phyloP scores from a whole-genome alignment of 1,139 yeast species.

The Geotrichum reessii region DNA sequence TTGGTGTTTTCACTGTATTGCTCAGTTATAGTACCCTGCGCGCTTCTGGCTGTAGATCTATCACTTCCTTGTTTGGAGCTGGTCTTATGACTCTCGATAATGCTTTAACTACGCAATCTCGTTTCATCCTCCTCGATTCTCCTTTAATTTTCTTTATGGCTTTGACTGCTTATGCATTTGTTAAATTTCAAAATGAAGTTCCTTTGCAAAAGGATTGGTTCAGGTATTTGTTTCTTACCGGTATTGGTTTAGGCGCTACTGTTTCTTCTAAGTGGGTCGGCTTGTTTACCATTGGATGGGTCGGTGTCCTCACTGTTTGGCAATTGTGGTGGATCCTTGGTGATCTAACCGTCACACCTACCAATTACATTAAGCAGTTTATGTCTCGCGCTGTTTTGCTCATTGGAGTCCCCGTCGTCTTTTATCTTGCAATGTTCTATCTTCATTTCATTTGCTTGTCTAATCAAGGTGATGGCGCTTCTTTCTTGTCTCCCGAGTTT shows the following conservation, averaged over 20 bases:
- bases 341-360: slow-evolving; percentile 61
- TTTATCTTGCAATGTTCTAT: slow-evolving; percentile 70
- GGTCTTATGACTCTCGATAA: slow-evolving; percentile 72
- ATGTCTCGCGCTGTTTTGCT: slow-evolving; percentile 52
- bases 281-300: slow-evolving; percentile 88
- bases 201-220: slow-evolving; percentile 72
- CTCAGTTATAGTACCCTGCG: slow-evolving; percentile 76
- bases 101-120: slow-evolving; percentile 79
- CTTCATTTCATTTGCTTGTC: slow-evolving; percentile 68
- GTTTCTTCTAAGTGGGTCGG: slow-evolving; percentile 96
- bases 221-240: slow-evolving; percentile 65
- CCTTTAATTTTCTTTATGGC: slow-evolving; percentile 91
- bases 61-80: slow-evolving; percentile 63
- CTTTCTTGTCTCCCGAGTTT: slow-evolving; percentile 87
- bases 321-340: slow-evolving; percentile 88
- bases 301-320: slow-evolving; percentile 66
- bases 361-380: slow-evolving; percentile 49
- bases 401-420: slow-evolving; percentile 59
- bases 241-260: slow-evolving; percentile 81
- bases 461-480: slow-evolving; percentile 80
- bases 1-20: slow-evolving; percentile 76
- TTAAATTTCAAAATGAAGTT: slow-evolving; percentile 70
- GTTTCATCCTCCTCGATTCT: slow-evolving; percentile 84
- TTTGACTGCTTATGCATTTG: slow-evolving; percentile 70
- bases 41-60: slow-evolving; percentile 79